Conservation (phyloP, 164 flowering plant genomes). For the Saururus chinensis region DNA sequence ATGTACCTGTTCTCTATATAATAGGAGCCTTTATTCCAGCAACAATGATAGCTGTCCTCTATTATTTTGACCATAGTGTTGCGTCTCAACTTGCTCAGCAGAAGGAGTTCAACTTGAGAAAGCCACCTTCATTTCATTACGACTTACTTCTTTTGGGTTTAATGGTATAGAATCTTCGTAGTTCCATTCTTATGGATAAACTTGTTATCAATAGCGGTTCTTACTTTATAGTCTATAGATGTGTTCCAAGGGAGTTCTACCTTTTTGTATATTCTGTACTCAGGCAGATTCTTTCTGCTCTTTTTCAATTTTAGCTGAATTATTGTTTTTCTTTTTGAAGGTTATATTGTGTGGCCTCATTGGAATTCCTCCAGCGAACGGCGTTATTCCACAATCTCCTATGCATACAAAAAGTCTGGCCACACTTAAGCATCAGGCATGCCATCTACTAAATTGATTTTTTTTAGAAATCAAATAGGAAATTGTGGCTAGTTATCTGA, state of each 20-base stretch:
- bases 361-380: conserved; percentile 97
- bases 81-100: conserved; percentile 99
- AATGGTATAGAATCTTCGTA: conserved; percentile 36
- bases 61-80: conserved; percentile 97
- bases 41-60: conserved; percentile 97
- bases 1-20: conserved; percentile 82
- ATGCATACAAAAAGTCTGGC: conserved; percentile 99
- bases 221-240: too few relatives aligned
- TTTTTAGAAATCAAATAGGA: background rate
- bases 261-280: background rate
- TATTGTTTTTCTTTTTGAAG: conserved; percentile 24
- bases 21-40: conserved; percentile 96
- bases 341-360: conserved; percentile 85
- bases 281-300: background rate
- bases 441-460: background rate
- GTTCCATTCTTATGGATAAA: too few relatives aligned
- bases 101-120: conserved; percentile 89
- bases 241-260: background rate
- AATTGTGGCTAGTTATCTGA: background rate
- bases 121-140: conserved; percentile 91
- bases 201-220: too few relatives aligned
- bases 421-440: conserved; percentile 94
- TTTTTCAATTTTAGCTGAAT: background rate
- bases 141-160: conserved; percentile 90
- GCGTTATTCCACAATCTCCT: conserved; percentile 99